Conservation (phyloP, 176 grass and related monocot species). For the Aegilops umbellulata region DNA sequence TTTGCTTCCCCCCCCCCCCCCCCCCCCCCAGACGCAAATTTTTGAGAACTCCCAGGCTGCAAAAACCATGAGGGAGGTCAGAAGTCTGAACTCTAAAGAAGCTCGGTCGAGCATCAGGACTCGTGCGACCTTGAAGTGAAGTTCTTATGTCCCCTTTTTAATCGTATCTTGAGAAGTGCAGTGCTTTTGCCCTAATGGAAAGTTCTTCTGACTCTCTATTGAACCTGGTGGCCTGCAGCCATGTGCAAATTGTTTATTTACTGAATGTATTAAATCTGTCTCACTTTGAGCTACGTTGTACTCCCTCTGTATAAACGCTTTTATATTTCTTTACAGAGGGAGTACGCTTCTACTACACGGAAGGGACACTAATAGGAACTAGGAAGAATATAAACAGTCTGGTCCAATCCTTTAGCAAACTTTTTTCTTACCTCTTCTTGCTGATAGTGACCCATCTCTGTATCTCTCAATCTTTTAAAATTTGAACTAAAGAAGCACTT, state of each 20-base stretch:
- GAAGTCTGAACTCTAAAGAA: not conserved
- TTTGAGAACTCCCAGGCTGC: not conserved
- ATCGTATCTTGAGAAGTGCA: not conserved
- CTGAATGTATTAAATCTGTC: not conserved
- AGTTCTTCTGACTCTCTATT: not conserved
- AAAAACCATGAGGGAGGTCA: not conserved
- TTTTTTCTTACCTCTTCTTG: not conserved
- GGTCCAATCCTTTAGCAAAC: not conserved
- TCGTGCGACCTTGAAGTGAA: not conserved
- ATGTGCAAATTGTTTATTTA: no score
- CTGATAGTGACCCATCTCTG: not conserved
- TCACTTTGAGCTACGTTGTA: not conserved
- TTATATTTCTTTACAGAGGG: no score
- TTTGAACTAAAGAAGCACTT: not conserved
- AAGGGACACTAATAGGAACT: not conserved
- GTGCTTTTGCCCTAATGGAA: not conserved
- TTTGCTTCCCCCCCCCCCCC: not conserved
- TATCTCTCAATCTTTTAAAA: not conserved
- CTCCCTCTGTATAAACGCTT: no score
- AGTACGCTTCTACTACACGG: not conserved
- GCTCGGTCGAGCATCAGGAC: not conserved
- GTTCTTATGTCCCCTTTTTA: not conserved
- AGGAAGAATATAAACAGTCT: not conserved
- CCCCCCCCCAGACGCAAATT: not conserved
- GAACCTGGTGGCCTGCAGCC: not conserved